Evolutionary conservation across 805 yeast genomes (phyloP).

Genomic region (Schizosaccharomyces japonicus): DNA sequence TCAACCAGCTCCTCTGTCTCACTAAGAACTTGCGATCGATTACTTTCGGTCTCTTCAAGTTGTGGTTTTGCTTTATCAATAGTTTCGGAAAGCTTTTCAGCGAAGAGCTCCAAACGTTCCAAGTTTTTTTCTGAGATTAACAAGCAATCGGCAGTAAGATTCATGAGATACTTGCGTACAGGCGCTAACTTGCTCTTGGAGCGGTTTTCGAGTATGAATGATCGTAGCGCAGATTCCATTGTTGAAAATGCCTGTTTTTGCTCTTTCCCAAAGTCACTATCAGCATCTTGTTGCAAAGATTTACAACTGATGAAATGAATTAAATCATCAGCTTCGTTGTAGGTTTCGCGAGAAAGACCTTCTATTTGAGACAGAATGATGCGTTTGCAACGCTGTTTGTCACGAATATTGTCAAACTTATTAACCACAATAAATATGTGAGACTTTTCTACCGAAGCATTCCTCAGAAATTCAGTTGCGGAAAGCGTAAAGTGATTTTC

Average conservation of each 20-base stretch:
- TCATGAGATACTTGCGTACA: slow-evolving; percentile 63
- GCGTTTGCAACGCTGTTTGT: slow-evolving; percentile 54
- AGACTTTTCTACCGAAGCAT: slow-evolving; percentile 77
- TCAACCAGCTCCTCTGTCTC: slow-evolving; percentile 43
- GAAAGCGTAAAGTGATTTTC: slow-evolving; percentile 87
- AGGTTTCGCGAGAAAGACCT: slow-evolving; percentile 68
- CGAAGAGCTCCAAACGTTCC: slow-evolving; percentile 23
- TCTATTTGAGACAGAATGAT: slow-evolving; percentile 69
- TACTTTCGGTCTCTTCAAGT: slow-evolving; percentile 28
- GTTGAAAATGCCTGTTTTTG: slow-evolving; percentile 33
- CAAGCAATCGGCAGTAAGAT: slow-evolving; percentile 41
- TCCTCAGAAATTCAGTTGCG: slow-evolving; percentile 76
- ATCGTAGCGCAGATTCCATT: slow-evolving; percentile 61
- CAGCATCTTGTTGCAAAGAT: slow-evolving; percentile 11
- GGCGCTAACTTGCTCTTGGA: slow-evolving; percentile 75
- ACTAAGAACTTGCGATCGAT: slow-evolving; percentile 33
- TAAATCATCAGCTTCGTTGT: slow-evolving; percentile 68
- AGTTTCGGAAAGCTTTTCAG: slow-evolving; percentile 22
- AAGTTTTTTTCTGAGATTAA: slow-evolving; percentile 39
- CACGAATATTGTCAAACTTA: slow-evolving; percentile 63
- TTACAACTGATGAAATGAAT: slow-evolving; percentile 65
- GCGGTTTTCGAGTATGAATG: slow-evolving; percentile 71
- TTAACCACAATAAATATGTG: slow-evolving; percentile 85
- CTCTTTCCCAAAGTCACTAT: slow-evolving; percentile 10
- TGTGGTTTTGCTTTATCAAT: slow-evolving; percentile 24